phyloP scores from a whole-genome alignment of 2,329 filamentous ascomycete species.

The Magnaporthiopsis rhizophila region DNA sequence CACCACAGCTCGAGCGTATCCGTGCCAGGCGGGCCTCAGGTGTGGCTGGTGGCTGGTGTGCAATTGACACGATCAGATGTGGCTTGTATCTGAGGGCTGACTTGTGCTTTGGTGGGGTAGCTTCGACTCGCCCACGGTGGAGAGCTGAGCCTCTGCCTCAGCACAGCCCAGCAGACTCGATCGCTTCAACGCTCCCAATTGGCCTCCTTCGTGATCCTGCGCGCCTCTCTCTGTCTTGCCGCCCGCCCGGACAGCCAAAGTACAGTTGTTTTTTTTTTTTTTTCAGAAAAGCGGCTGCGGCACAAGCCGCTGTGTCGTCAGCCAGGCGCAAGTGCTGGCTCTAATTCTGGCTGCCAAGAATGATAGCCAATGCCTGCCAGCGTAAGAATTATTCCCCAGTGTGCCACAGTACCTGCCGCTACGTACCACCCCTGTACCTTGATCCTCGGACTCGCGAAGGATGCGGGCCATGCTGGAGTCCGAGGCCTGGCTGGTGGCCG shows the following conservation, averaged over 20 bases:
- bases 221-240: too few relatives aligned
- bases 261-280: too few relatives aligned
- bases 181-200: too few relatives aligned
- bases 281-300: neutral
- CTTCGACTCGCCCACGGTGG: neutral
- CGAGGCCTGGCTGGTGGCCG: neutral
- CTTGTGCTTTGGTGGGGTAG: neutral
- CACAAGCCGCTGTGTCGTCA: neutral
- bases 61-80: neutral
- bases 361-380: neutral
- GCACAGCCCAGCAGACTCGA: too few relatives aligned
- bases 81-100: neutral
- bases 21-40: neutral
- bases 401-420: neutral
- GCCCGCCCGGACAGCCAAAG: too few relatives aligned
- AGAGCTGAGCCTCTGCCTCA: neutral
- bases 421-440: neutral
- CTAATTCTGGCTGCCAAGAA: neutral
- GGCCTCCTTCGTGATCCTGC: too few relatives aligned
- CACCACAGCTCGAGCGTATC: conserved; percentile 7
- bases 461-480: neutral
- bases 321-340: neutral
- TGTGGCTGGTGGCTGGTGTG: neutral
- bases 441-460: neutral
- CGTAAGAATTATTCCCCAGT: too few relatives aligned